Conservation (phyloP, 1,284 basidiomycete species). For the Flammula alnicola region DNA sequence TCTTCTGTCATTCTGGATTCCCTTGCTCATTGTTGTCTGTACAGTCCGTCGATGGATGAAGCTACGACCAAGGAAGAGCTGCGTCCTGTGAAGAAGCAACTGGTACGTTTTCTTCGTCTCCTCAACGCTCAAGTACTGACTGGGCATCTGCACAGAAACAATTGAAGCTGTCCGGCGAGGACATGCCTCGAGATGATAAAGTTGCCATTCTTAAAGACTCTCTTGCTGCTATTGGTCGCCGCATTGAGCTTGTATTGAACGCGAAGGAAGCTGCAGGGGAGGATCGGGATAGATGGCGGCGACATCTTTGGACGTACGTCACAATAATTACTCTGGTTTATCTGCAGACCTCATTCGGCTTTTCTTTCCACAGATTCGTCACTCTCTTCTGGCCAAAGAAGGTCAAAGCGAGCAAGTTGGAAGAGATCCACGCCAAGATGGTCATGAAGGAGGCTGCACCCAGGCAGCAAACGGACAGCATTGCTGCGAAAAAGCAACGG, state of each 20-base stretch:
- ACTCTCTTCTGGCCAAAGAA: slow-evolving; percentile 98
- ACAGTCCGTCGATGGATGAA: slow-evolving; percentile 95
- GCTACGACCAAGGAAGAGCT: slow-evolving; percentile 92
- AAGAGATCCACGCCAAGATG: slow-evolving; percentile 94
- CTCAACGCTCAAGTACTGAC: slow-evolving; percentile 10
- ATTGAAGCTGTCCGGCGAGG: slow-evolving; percentile 90
- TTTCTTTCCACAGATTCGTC: slow-evolving; percentile 66
- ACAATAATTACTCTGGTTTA: slow-evolving; percentile 6
- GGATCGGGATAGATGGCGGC: slow-evolving; percentile 85
- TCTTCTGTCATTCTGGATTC: neutral
- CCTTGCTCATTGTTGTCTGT: slow-evolving; percentile 3
- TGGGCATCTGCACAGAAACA: slow-evolving; percentile 72
- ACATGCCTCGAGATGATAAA: slow-evolving; percentile 93
- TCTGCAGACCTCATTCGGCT: slow-evolving; percentile 18
- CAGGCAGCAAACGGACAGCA: slow-evolving; percentile 47
- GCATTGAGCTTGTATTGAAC: slow-evolving; percentile 86
- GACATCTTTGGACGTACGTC: slow-evolving; percentile 95
- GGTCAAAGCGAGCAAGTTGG: slow-evolving; percentile 88
- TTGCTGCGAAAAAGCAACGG: slow-evolving; percentile 58
- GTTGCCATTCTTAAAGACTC: slow-evolving; percentile 96
- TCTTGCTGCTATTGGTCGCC: slow-evolving; percentile 89
- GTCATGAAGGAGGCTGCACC: slow-evolving; percentile 79
- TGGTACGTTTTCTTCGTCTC: slow-evolving; percentile 56
- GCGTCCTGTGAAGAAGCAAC: slow-evolving; percentile 95
- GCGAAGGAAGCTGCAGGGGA: slow-evolving; percentile 78